A percentile compares a stretch with the other conserved stretches of the same genome.
phyloP scores from a whole-genome alignment of 257 asterid species.

The Schizonepeta tenuifolia region DNA sequence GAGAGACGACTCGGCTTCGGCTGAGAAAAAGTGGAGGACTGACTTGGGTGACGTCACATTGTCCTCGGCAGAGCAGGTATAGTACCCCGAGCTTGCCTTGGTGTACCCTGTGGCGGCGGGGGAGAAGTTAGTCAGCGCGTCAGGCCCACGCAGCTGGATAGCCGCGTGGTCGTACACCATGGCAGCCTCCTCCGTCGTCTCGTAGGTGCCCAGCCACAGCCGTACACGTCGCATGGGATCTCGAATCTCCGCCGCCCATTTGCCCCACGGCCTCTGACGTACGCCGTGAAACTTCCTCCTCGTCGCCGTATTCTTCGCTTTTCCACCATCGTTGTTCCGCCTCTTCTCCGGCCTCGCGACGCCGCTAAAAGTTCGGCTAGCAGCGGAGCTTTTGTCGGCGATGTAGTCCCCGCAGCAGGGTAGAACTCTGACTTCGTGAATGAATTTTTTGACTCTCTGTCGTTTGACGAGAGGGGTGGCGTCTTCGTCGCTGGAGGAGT shows the following conservation, averaged over 20 bases:
- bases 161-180: constrained; percentile 91
- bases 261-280: constrained; percentile 85
- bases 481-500: constrained; percentile 80
- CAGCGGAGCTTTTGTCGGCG: background rate
- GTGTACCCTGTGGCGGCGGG: too few relatives aligned
- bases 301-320: constrained; percentile 19
- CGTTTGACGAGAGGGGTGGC: constrained; percentile 30
- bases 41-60: too few relatives aligned
- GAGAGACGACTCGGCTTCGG: too few relatives aligned
- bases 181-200: constrained; percentile 93
- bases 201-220: constrained; percentile 83
- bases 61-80: too few relatives aligned
- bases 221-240: constrained; percentile 79
- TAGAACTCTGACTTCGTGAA: constrained; percentile 57
- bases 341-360: too few relatives aligned
- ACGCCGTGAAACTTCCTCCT: constrained; percentile 72
- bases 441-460: constrained; percentile 57
- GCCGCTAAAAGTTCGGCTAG: too few relatives aligned
- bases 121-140: too few relatives aligned
- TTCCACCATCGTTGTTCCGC: constrained; percentile 9
- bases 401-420: constrained; percentile 34
- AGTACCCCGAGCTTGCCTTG: too few relatives aligned
- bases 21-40: too few relatives aligned
- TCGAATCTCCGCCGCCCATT: constrained; percentile 94
- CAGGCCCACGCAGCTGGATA: too few relatives aligned